phyloP scores from a whole-genome alignment of 2,329 filamentous ascomycete species.

The Fonsecaea pedrosoi region DNA sequence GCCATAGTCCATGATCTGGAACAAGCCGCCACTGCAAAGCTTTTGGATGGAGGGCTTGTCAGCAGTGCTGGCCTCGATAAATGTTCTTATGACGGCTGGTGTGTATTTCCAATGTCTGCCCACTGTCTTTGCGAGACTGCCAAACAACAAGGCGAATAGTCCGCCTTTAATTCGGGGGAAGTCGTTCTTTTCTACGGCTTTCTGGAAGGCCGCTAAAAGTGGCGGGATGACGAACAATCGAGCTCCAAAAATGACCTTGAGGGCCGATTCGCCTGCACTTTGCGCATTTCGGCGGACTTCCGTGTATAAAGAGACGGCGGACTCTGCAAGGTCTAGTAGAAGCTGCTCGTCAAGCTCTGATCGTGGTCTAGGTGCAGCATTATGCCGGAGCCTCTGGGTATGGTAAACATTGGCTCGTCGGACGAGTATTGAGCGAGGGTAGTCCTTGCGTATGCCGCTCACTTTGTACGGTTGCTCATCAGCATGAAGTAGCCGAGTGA shows the following conservation, averaged over 20 bases:
- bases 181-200: conserved; percentile 78
- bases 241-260: conserved; percentile 88
- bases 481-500: conserved; percentile 80
- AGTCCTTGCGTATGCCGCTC: conserved; percentile 87
- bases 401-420: conserved; percentile 95
- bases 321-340: conserved; percentile 85
- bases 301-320: conserved; percentile 88
- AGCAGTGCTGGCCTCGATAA: conserved; percentile 85
- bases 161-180: conserved; percentile 93
- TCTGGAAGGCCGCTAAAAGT: conserved; percentile 78
- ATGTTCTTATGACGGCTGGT: conserved; percentile 84
- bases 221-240: conserved; percentile 87
- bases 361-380: conserved; percentile 83
- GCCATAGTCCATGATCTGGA: conserved; percentile 89
- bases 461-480: conserved; percentile 95
- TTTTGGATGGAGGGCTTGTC: conserved; percentile 96
- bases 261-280: conserved; percentile 86
- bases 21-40: conserved; percentile 79
- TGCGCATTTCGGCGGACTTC: conserved; percentile 96
- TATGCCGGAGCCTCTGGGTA: conserved; percentile 90
- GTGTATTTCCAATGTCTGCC: conserved; percentile 94
- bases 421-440: conserved; percentile 89
- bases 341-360: conserved; percentile 87
- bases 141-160: conserved; percentile 88
- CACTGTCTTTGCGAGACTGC: conserved; percentile 84